Evolutionary conservation across 352 stramenopile genomes (phyloP).

Genomic region (Globisporangium abappressorium): DNA sequence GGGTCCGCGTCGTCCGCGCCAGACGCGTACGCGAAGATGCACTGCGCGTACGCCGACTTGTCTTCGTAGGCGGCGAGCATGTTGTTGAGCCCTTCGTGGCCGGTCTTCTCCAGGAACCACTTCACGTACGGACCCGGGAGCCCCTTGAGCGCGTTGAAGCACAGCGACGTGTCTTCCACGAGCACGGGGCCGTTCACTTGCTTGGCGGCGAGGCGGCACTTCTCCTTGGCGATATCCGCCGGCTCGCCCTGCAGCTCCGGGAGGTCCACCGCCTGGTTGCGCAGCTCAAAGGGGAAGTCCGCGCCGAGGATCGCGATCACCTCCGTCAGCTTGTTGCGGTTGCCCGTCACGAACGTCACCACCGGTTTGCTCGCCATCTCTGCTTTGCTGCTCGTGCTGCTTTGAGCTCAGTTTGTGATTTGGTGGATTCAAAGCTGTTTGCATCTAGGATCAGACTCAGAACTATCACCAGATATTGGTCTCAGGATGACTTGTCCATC

Average conservation of each 20-base stretch:
- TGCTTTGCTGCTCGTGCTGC: background rate
- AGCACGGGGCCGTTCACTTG: slow-evolving; percentile 89
- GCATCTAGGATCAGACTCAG: background rate
- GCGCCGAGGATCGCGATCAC: slow-evolving; percentile 78
- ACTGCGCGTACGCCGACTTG: slow-evolving; percentile 96
- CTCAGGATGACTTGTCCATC: background rate
- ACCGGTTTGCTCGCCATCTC: slow-evolving; percentile 30
- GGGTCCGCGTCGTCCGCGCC: slow-evolving; percentile 65
- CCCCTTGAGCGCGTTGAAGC: slow-evolving; percentile 94
- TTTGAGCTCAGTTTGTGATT: background rate
- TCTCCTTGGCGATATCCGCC: slow-evolving; percentile 92
- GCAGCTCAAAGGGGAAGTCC: slow-evolving; percentile 90
- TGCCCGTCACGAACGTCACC: slow-evolving; percentile 78
- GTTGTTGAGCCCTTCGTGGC: slow-evolving; percentile 92
- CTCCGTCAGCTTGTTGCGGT: slow-evolving; percentile 84
- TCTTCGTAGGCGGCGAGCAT: slow-evolving; percentile 93
- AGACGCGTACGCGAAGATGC: slow-evolving; percentile 93
- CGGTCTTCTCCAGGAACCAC: slow-evolving; percentile 97
- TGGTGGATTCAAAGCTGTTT: background rate
- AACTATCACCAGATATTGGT: background rate
- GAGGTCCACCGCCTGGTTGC: slow-evolving; percentile 93
- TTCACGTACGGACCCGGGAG: slow-evolving; percentile 98
- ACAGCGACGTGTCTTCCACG: slow-evolving; percentile 96
- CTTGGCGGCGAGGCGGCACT: slow-evolving; percentile 90
- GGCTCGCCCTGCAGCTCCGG: slow-evolving; percentile 97